These are phyloP conservation scores for Quercus cerris DNA, from an alignment of 306 rosid genomes.

Conservation along the genomic window DNA sequence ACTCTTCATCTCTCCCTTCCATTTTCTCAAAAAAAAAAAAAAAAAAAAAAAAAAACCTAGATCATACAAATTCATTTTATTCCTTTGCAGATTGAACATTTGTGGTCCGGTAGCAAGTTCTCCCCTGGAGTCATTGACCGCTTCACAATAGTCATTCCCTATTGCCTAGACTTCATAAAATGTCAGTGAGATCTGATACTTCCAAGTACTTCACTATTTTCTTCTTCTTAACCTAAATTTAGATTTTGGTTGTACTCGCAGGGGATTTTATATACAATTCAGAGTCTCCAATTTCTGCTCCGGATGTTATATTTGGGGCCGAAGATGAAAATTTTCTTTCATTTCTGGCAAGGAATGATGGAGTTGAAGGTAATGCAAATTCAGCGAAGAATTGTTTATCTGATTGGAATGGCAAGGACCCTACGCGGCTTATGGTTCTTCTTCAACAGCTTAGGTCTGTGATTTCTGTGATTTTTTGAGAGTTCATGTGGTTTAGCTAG, in stretches of 20 bases:
- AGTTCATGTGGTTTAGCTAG: neutral
- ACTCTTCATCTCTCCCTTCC: neutral
- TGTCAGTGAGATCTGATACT: conserved; percentile 40
- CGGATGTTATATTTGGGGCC: conserved; percentile 78
- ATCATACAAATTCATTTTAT: neutral
- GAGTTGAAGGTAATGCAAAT: conserved; percentile 29
- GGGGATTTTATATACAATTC: conserved; percentile 71
- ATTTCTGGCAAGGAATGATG: conserved; percentile 37
- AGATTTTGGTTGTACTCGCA: conserved; percentile 21
- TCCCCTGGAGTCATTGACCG: conserved; percentile 60
- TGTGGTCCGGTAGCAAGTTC: conserved; percentile 78
- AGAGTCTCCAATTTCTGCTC: conserved; percentile 68
- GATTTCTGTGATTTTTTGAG: neutral
- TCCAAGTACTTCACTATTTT: neutral
- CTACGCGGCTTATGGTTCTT: conserved; percentile 60
- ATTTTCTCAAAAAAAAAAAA: neutral
- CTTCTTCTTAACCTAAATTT: neutral
- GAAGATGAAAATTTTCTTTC: conserved; percentile 75
- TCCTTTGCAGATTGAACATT: conserved; percentile 65
- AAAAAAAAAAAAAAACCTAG: neutral
- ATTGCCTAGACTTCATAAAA: conserved; percentile 79
- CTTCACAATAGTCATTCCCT: conserved; percentile 75
- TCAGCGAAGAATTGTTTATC: conserved; percentile 32
- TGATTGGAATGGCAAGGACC: conserved; percentile 76
- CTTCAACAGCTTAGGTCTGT: conserved; percentile 68